These are phyloP conservation scores for Rhizopogon rudus DNA, from an alignment of 768 basidiomycete genomes.

Conservation along the genomic window DNA sequence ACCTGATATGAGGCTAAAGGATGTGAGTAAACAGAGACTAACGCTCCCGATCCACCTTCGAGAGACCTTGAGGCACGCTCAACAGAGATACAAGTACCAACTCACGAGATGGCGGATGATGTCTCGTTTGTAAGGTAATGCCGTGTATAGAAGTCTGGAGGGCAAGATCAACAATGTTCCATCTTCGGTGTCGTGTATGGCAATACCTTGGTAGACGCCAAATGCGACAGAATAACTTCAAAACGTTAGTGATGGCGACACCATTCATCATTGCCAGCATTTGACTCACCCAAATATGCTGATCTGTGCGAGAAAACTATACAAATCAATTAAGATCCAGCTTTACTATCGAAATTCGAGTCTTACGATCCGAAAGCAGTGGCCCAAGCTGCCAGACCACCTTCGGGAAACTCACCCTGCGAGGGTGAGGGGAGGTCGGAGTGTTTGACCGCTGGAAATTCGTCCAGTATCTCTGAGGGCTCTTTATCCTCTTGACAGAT, in stretches of 20 bases:
- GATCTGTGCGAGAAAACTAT: constrained; percentile 23
- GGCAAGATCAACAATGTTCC: neutral
- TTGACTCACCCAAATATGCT: constrained; percentile 20
- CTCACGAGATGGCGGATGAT: neutral
- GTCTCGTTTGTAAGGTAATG: neutral
- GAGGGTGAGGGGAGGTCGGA: neutral
- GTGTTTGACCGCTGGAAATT: too few relatives aligned
- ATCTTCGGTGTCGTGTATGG: neutral
- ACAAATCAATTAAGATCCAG: neutral
- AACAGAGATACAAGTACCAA: neutral
- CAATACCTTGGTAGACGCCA: constrained; percentile 25
- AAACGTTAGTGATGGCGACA: neutral
- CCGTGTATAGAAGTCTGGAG: neutral
- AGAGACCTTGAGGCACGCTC: neutral
- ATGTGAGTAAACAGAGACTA: neutral
- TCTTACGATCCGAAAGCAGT: constrained; percentile 23
- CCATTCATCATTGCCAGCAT: neutral
- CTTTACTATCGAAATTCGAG: neutral
- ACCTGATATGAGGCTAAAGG: neutral
- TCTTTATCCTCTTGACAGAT: neutral
- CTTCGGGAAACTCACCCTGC: constrained; percentile 19
- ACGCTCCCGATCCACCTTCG: neutral
- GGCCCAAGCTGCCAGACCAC: constrained; percentile 26
- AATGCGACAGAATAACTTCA: constrained; percentile 16
- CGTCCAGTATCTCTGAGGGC: neutral